A percentile compares a stretch with the other conserved stretches of the same genome.
These are phyloP conservation scores for Kalaharituber pfeilii DNA, from an alignment of 2,329 filamentous ascomycete species.

Conservation along the genomic window DNA sequence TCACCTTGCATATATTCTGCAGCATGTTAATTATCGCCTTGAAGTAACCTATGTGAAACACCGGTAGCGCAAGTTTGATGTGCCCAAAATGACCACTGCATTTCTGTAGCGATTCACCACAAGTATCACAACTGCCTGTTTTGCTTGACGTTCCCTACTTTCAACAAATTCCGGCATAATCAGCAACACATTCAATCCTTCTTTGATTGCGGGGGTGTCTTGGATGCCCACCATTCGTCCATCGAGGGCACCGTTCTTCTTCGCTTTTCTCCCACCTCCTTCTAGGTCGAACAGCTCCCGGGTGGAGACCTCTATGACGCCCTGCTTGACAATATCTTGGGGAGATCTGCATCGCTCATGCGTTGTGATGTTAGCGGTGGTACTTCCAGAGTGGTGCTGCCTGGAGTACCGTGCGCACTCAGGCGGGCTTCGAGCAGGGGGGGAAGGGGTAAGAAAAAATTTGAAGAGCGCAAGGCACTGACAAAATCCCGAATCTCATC, in stretches of 20 bases:
- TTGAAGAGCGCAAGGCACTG: conserved; percentile 24
- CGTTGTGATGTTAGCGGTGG: no score
- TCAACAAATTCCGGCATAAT: not conserved
- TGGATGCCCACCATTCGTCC: conserved; percentile 45
- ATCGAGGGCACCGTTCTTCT: conserved; percentile 75
- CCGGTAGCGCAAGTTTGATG: conserved; percentile 74
- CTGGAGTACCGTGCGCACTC: not conserved
- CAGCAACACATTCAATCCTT: not conserved
- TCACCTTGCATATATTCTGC: conserved; percentile 80
- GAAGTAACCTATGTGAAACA: conserved; percentile 91
- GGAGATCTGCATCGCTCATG: conserved; percentile 44
- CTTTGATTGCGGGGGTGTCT: not conserved
- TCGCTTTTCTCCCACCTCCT: conserved; percentile 40
- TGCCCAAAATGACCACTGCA: conserved; percentile 95
- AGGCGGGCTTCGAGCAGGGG: not conserved
- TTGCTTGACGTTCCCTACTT: conserved; percentile 70
- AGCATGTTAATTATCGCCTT: conserved; percentile 83
- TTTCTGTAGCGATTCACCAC: conserved; percentile 58
- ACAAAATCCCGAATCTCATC: conserved; percentile 88
- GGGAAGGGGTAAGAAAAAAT: no score
- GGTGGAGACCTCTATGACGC: conserved; percentile 86
- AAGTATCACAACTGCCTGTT: conserved; percentile 60
- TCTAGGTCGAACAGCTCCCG: conserved; percentile 75
- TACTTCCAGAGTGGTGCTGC: no score
- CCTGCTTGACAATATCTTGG: conserved; percentile 89